Conservation (phyloP, 495 filamentous ascomycete species). For the Rusavskia elegans region DNA sequence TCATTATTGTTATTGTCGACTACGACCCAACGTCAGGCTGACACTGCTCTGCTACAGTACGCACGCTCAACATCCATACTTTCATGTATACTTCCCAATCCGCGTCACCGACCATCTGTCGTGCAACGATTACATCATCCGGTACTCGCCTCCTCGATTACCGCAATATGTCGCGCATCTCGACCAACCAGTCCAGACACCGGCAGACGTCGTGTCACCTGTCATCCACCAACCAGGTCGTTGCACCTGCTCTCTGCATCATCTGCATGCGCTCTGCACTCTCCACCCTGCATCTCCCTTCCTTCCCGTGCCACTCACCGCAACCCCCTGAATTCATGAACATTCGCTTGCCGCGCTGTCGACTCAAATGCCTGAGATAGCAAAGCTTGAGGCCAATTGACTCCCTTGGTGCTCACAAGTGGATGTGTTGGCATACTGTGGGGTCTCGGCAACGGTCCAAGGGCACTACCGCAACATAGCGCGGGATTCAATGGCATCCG, state of each 20-base stretch:
- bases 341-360: neutral
- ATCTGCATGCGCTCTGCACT: neutral
- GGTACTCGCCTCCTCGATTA: no score
- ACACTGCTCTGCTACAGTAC: no score
- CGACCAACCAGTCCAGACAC: no score
- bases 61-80: no score
- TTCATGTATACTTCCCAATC: no score
- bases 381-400: no score
- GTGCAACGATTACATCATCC: no score
- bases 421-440: neutral
- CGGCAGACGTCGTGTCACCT: neutral
- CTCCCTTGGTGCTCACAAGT: neutral
- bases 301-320: slow-evolving; percentile 4
- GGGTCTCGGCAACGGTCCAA: neutral
- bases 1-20: no score
- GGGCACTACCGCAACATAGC: neutral
- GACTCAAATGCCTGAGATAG: no score
- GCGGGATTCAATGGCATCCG: neutral
- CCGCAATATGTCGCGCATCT: no score
- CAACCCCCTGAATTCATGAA: neutral
- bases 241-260: neutral
- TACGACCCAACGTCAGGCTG: no score
- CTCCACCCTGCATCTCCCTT: neutral
- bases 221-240: neutral
- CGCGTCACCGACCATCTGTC: no score